Percentiles rank a stretch among this genome's conserved stretches.
Evolutionary conservation across 495 filamentous ascomycete species (phyloP).

Genomic region (Aspergillus panamensis): DNA sequence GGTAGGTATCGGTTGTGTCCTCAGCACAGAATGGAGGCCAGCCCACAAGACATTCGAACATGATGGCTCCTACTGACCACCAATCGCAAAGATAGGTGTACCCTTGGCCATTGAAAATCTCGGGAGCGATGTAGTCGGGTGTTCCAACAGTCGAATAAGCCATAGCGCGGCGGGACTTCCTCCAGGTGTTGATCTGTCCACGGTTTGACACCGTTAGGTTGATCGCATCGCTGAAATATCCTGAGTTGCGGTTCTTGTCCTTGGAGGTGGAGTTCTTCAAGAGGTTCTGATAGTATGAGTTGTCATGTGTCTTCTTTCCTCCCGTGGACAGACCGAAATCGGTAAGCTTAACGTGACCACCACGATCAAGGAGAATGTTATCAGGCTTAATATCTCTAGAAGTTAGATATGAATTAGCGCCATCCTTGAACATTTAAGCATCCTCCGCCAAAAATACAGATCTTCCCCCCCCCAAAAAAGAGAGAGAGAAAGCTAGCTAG

Average conservation of each 20-base stretch:
- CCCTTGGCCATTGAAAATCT: constrained; percentile 94
- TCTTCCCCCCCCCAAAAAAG: not conserved
- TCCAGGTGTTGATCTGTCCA: constrained; percentile 96
- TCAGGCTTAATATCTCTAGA: constrained; percentile 96
- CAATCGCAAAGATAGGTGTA: constrained; percentile 97
- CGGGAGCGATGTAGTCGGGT: constrained; percentile 96
- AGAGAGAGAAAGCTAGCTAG: not conserved
- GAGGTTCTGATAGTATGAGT: constrained; percentile 97
- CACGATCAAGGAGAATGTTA: constrained; percentile 93
- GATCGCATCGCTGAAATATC: constrained; percentile 90
- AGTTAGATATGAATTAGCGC: constrained; percentile 16
- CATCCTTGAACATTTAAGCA: too few species aligned
- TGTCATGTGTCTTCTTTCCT: constrained; percentile 96
- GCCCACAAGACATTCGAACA: constrained; percentile 98
- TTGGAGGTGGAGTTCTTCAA: constrained; percentile 76
- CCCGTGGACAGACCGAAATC: constrained; percentile 98
- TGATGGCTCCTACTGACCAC: constrained; percentile 98
- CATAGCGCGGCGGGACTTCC: constrained; percentile 89
- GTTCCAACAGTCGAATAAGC: constrained; percentile 98
- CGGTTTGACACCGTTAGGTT: constrained; percentile 97
- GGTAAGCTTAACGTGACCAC: constrained; percentile 96
- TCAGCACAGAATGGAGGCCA: constrained; percentile 99
- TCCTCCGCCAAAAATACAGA: not conserved
- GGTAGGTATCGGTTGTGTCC: constrained; percentile 94
- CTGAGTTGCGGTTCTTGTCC: constrained; percentile 72